These are phyloP conservation scores for Russula griseocarnosa DNA, from an alignment of 768 basidiomycete species.

Conservation along the genomic window DNA sequence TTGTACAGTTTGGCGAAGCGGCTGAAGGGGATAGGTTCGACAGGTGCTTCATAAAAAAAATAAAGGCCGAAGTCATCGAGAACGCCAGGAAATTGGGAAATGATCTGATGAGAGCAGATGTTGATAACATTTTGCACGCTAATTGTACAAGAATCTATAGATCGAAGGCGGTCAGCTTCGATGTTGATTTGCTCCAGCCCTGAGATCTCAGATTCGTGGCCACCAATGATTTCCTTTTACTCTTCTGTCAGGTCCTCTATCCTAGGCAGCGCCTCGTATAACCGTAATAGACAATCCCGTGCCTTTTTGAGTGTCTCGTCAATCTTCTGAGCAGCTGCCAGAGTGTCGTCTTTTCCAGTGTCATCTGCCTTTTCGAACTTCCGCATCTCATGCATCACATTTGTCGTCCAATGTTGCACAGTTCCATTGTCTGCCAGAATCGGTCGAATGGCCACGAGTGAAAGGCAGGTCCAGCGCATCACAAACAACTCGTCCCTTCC, in stretches of 20 bases:
- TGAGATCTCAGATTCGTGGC: not conserved
- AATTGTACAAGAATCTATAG: not conserved
- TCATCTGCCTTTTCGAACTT: not conserved
- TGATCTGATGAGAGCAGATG: not conserved
- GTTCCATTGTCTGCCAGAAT: not conserved
- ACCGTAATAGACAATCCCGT: not conserved
- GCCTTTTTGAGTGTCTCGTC: not conserved
- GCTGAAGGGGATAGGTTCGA: not conserved
- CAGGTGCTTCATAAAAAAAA: too few species aligned
- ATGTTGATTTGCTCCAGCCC: not conserved
- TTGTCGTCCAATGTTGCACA: not conserved
- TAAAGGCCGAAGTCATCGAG: too few species aligned
- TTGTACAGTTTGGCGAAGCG: not conserved
- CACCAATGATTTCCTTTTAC: not conserved
- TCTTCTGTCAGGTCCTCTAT: not conserved
- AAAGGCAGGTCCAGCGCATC: constrained; percentile 22
- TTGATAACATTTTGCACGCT: not conserved
- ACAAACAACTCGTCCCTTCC: not conserved
- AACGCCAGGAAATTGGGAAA: not conserved
- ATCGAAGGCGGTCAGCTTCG: not conserved
- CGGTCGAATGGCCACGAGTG: constrained; percentile 16
- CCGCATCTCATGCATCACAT: too few species aligned
- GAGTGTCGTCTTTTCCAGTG: not conserved
- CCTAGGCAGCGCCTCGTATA: not conserved
- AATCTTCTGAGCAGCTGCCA: not conserved